Evolutionary conservation across 139 green algal species (phyloP).

Genomic region (Marvania coccoides): DNA sequence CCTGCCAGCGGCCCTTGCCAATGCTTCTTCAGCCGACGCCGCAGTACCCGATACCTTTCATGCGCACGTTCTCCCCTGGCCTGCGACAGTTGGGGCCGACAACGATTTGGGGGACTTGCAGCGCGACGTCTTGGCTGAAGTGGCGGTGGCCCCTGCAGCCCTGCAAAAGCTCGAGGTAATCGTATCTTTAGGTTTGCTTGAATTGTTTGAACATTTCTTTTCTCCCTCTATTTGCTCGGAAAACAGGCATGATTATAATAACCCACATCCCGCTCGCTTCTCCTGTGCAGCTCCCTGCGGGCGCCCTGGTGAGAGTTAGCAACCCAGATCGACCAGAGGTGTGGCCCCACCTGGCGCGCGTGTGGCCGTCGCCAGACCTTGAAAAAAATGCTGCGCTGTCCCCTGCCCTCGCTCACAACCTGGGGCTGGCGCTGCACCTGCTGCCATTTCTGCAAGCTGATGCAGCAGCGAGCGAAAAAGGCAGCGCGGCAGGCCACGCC

Average conservation of each 20-base stretch:
- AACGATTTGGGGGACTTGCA: background rate
- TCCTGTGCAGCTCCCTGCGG: constrained; percentile 8
- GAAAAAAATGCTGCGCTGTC: background rate
- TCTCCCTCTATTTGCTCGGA: too few relatives aligned
- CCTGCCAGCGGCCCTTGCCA: background rate
- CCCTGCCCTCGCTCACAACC: constrained; percentile 23
- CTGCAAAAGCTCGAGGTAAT: constrained; percentile 1
- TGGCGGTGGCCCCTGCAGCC: background rate
- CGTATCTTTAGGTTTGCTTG: background rate
- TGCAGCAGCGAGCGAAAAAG: background rate
- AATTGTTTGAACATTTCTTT: too few relatives aligned
- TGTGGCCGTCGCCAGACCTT: background rate
- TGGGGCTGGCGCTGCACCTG: constrained; percentile 19
- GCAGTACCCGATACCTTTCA: background rate
- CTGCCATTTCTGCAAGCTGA: constrained; percentile 4
- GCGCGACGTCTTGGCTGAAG: constrained; percentile 6
- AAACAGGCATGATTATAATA: background rate
- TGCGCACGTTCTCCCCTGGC: background rate
- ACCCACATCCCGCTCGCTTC: background rate
- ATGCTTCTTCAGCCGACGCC: background rate
- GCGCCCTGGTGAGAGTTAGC: background rate
- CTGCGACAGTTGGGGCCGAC: background rate
- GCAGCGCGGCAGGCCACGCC: too few relatives aligned
- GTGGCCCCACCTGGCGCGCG: background rate
- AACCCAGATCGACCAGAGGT: background rate